These are phyloP conservation scores for Ogataea hybrid DNA, from an alignment of 1,139 yeast species.

Conservation along the genomic window DNA sequence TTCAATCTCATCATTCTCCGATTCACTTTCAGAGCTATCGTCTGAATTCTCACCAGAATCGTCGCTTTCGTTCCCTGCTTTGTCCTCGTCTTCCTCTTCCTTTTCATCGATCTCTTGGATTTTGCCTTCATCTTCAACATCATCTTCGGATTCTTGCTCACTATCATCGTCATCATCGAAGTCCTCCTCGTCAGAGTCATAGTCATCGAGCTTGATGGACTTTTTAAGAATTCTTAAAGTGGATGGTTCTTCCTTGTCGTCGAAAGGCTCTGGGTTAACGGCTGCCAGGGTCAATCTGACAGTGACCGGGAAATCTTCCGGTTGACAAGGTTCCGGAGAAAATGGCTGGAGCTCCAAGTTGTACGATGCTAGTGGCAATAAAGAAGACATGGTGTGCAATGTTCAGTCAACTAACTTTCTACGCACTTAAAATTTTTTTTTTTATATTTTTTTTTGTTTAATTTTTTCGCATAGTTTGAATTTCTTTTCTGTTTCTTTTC, in stretches of 20 bases:
- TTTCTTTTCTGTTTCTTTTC: neutral
- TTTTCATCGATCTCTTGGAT: slow-evolving; percentile 30
- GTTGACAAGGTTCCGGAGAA: slow-evolving; percentile 81
- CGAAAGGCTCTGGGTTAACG: slow-evolving; percentile 80
- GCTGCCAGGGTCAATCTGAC: slow-evolving; percentile 94
- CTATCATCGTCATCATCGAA: slow-evolving; percentile 43
- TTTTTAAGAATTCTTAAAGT: slow-evolving; percentile 85
- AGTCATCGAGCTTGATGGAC: slow-evolving; percentile 51
- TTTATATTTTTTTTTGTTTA: slow-evolving; percentile 1
- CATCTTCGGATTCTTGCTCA: slow-evolving; percentile 50
- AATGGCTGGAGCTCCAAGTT: slow-evolving; percentile 85
- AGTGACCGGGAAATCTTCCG: slow-evolving; percentile 82
- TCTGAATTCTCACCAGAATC: slow-evolving; percentile 23
- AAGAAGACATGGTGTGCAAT: slow-evolving; percentile 50
- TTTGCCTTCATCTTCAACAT: slow-evolving; percentile 45
- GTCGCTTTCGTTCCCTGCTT: slow-evolving; percentile 14
- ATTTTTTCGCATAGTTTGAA: slow-evolving; percentile 1
- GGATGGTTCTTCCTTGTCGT: slow-evolving; percentile 80
- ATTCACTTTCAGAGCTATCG: slow-evolving; percentile 39
- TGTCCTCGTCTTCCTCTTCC: slow-evolving; percentile 33
- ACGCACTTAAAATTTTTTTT: slow-evolving; percentile 1
- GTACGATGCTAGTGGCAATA: slow-evolving; percentile 83
- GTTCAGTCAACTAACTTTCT: neutral
- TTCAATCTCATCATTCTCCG: slow-evolving; percentile 49
- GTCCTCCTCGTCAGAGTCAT: slow-evolving; percentile 33